Evolutionary conservation across 208 protist species (phyloP), one percentile per base, ranked within the genome.

Genomic region (Wallacemonas collosoma): DNA sequence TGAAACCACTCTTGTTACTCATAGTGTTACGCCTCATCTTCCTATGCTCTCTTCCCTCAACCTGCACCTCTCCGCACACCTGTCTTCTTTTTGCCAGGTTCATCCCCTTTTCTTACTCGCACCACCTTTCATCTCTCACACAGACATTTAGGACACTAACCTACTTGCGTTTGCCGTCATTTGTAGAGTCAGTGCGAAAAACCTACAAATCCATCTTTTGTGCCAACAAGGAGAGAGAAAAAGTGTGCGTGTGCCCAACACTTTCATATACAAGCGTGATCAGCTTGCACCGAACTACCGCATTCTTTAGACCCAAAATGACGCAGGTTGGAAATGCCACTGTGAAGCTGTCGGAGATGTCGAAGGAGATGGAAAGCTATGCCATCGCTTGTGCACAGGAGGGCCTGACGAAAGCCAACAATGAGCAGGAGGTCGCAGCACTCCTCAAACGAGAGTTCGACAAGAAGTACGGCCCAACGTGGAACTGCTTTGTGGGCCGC

Each of bases 401-500:
- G 71, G 98, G 99, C 3, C 83, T 99, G 6, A 98, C 98, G 61
- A 98, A 99, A 71, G 94, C 96, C 84, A 99, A 98, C 81, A 98
- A 99, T 53, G 99, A 99, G 75, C 99, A 99, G 75, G 99, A 99
- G 77, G 98, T 99, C 51, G 99, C 99, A 3, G 93, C 95, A 2
- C 98, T 98, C 81, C 99, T 99, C 74, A 99, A 99, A 82, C 99
- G 99, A 79, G 98, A 99, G 76, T 99, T 99, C 75, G 98, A 99
- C 81, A 97, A 96, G 48, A 99, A 98, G 77, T 99, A 99, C 81
- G 94, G 97, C 72, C 98, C 98, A 1, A 99, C 98, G 40, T 99
- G 98, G 98, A 99, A 99, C 86, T 99, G 98, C 89, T 99, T 99
- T 83, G 98, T 99, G 36, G 99, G 99, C 54, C 91, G 98, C 63